These are phyloP conservation scores for Phytophthora hybrid DNA, from an alignment of 352 stramenopile genomes.

Conservation along the genomic window DNA sequence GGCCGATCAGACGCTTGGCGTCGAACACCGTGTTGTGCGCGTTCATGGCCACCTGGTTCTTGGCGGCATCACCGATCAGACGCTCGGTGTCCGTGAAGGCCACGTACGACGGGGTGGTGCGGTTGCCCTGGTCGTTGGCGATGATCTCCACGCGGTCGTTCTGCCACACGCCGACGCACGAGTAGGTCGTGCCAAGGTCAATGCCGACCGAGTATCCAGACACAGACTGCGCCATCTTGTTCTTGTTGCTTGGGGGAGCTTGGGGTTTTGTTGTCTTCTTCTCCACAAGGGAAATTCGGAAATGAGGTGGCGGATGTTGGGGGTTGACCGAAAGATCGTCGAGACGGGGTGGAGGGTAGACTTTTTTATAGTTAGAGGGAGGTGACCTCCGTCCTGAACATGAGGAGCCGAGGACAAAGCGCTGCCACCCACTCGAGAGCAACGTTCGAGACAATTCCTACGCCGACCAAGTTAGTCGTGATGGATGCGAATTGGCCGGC, in stretches of 20 bases:
- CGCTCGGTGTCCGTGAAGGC: constrained; percentile 94
- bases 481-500: constrained; percentile 4
- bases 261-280: constrained; percentile 21
- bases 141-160: constrained; percentile 96
- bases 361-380: not conserved
- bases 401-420: constrained; percentile 5
- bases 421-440: constrained; percentile 13
- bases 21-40: constrained; percentile 96
- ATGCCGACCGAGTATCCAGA: constrained; percentile 75
- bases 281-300: constrained; percentile 37
- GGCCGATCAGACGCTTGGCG: constrained; percentile 96
- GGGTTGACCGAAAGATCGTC: constrained; percentile 18
- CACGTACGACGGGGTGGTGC: constrained; percentile 96
- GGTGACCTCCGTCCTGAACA: constrained; percentile 6
- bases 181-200: constrained; percentile 94
- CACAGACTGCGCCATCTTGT: constrained; percentile 37
- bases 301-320: constrained; percentile 10
- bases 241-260: constrained; percentile 8
- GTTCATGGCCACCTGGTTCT: constrained; percentile 95
- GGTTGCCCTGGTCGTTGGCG: constrained; percentile 96
- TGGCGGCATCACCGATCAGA: constrained; percentile 95
- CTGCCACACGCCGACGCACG: constrained; percentile 95
- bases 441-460: constrained; percentile 24
- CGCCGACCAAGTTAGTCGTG: not conserved
- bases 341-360: not conserved